Percentiles rank a stretch among this genome's conserved stretches.
Evolutionary conservation across 805 yeast species (phyloP).

Genomic region (Saccharomycopsis fermentans): DNA sequence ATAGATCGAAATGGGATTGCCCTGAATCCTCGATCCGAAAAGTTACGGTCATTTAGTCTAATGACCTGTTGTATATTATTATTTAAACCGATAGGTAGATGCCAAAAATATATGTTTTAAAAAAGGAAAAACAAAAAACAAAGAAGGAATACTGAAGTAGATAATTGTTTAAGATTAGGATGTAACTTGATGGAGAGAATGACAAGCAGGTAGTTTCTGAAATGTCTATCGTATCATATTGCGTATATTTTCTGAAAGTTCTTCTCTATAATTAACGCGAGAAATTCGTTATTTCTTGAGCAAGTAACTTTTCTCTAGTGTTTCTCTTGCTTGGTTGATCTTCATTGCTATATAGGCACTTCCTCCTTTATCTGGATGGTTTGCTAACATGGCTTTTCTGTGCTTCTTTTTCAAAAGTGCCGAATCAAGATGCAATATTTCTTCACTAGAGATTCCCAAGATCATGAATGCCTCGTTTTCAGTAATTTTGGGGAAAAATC

Average conservation of each 20-base stretch:
- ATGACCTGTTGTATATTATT: background rate
- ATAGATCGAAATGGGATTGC: too few species aligned
- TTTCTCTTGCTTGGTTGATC: constrained; percentile 77
- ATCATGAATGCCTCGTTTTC: constrained; percentile 63
- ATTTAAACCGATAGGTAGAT: background rate
- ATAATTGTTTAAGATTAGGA: too few species aligned
- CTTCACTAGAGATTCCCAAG: constrained; percentile 46
- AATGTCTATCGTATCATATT: too few species aligned
- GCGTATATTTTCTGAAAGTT: too few species aligned
- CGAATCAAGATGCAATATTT: constrained; percentile 38
- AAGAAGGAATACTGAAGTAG: too few species aligned
- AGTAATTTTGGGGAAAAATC: constrained; percentile 54
- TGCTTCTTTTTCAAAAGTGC: constrained; percentile 58
- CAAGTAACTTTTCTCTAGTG: constrained; percentile 55
- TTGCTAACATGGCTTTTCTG: constrained; percentile 64
- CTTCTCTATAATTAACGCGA: too few species aligned
- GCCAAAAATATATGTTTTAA: too few species aligned
- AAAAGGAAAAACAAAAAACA: too few species aligned
- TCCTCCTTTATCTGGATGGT: constrained; percentile 89
- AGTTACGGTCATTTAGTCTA: background rate
- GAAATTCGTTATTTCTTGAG: constrained; percentile 21
- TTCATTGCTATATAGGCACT: constrained; percentile 73
- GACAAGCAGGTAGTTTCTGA: too few species aligned
- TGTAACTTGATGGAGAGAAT: too few species aligned
- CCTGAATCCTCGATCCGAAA: background rate